phyloP scores from a whole-genome alignment of 352 stramenopile species.

The Detonula confervacea region DNA sequence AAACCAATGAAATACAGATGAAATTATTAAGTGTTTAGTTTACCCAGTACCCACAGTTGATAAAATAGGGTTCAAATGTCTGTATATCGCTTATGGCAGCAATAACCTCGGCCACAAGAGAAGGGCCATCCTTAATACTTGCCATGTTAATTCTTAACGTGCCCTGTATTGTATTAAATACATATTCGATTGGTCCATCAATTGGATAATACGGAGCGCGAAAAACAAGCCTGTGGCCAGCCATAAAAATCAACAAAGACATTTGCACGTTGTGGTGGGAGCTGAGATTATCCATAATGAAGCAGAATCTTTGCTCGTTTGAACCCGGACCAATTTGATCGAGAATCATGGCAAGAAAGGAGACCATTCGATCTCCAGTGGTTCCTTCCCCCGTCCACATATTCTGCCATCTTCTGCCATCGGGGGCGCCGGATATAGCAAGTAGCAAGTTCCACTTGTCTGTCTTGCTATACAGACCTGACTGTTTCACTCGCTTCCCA shows the following conservation, averaged over 20 bases:
- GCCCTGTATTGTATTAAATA: conserved; percentile 37
- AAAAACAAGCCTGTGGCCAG: conserved; percentile 31
- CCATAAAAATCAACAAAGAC: neutral
- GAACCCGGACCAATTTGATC: neutral
- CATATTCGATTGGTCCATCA: conserved; percentile 41
- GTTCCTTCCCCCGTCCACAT: conserved; percentile 14
- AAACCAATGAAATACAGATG: too few species aligned
- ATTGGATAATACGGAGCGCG: conserved; percentile 34
- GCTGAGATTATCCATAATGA: conserved; percentile 44
- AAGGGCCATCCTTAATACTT: neutral
- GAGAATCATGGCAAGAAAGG: conserved; percentile 26
- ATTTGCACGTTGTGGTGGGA: conserved; percentile 23
- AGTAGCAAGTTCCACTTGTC: neutral
- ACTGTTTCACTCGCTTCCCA: neutral
- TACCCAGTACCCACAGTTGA: neutral
- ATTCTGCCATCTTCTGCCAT: neutral
- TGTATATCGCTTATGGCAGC: neutral
- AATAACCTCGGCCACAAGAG: neutral
- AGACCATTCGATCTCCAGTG: neutral
- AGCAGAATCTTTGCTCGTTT: neutral
- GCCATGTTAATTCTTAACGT: neutral
- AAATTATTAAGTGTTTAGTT: neutral
- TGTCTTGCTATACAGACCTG: neutral
- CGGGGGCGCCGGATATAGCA: conserved; percentile 6
- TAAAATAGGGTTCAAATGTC: neutral